phyloP scores from a whole-genome alignment of 2,329 filamentous ascomycete species.

The Pseudovirgaria hyperparasitica region DNA sequence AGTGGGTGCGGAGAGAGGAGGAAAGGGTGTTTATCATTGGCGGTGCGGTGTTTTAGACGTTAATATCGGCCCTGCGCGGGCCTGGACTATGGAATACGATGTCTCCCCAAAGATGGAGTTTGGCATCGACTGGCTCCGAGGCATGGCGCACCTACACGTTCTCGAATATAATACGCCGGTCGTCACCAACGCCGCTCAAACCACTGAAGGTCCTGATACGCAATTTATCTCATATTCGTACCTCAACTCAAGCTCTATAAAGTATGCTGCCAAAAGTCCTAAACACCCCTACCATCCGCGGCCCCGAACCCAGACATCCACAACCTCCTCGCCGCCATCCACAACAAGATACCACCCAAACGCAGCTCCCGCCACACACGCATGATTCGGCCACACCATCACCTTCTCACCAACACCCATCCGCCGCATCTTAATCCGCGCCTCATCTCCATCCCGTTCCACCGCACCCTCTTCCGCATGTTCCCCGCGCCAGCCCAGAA shows the following conservation, averaged over 20 bases:
- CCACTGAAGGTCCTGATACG: too few relatives aligned
- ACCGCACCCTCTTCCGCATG: conserved; percentile 27
- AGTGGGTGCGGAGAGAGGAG: conserved; percentile 86
- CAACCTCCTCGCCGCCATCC: conserved; percentile 50
- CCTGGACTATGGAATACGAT: too few relatives aligned
- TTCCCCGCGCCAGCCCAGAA: conserved; percentile 57
- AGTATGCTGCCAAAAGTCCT: too few relatives aligned
- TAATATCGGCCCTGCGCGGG: too few relatives aligned
- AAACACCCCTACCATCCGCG: conserved; percentile 63
- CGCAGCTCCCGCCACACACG: conserved; percentile 60
- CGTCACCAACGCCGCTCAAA: too few relatives aligned
- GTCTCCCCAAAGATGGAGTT: too few relatives aligned
- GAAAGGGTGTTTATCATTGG: conserved; percentile 94
- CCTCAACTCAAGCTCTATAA: too few relatives aligned
- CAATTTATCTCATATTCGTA: too few relatives aligned
- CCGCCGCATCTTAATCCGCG: conserved; percentile 25
- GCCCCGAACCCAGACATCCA: conserved; percentile 64
- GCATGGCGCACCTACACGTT: too few relatives aligned
- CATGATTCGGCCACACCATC: conserved; percentile 67
- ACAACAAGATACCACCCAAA: conserved; percentile 65
- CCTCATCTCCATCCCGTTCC: conserved; percentile 8
- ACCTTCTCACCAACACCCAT: conserved; percentile 53
- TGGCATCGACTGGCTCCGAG: too few relatives aligned
- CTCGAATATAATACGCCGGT: too few relatives aligned
- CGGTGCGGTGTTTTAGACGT: conserved; percentile 70